Evolutionary conservation across 75 land plant genomes (phyloP), one percentile per base, ranked within the genome.

Genomic region (Cupressus sempervirens): DNA sequence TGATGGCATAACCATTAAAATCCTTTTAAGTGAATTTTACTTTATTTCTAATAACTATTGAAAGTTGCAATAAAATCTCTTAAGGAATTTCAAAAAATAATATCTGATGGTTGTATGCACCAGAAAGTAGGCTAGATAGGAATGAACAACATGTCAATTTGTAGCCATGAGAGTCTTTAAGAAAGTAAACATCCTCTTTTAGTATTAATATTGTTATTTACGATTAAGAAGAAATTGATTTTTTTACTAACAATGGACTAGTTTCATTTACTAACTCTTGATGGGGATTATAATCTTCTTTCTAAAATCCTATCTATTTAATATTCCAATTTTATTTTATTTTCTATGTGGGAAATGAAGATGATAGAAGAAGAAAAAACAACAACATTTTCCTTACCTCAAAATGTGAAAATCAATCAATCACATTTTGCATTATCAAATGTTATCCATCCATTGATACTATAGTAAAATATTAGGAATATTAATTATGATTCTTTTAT

Each of bases 361-460:
- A 97, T 80, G 95, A 97, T 84, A 86, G 95, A 38, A 91, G 93
- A 79, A 91, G 92, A n/a, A n/a, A n/a, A n/a, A n/a, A n/a, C n/a
- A n/a, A n/a, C n/a, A n/a, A n/a, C 6, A 86, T 92, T 80, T 90
- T 98, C 23, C 88, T 97, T 2, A 93, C 89, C 89, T 76, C 96
- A 97, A 82, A 97, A 98, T 82, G 89, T 90, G 23, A 90, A 90
- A 82, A 97, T 95, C 56, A 97, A 97, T 85, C 96, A 95, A 85
- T 96, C 98, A 16, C 88, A 95, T 35, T 95, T 97, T 93, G 95
- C 94, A 13, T 83, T 97, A 76, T 97, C 99, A 15, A 97, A 97
- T 89, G 99, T 97, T 65, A 94, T 97, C 38, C 90, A 88, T 90
- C 97, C 99, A 36, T 87, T 97, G 35, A 95, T 4, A 58, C 82